A percentile compares a stretch with the other conserved stretches of the same genome.
phyloP scores from a whole-genome alignment of 257 asterid genomes.

The Lantana camara region DNA sequence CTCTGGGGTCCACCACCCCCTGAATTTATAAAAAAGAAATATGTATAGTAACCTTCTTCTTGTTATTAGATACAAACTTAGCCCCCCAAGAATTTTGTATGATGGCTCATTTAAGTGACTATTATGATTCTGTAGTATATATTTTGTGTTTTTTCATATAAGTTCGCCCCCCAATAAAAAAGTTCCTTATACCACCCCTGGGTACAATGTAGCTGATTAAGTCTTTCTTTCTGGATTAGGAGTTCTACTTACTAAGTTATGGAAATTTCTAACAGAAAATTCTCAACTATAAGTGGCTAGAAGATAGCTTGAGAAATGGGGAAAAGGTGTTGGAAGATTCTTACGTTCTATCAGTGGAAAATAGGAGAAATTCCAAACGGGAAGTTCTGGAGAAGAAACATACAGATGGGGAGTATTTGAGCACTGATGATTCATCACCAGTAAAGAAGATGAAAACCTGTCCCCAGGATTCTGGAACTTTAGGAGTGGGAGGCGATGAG shows the following conservation, averaged over 20 bases:
- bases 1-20: too few relatives aligned
- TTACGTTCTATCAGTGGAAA: constrained; percentile 46
- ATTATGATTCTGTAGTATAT: too few relatives aligned
- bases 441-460: constrained; percentile 54
- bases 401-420: constrained; percentile 28
- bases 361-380: constrained; percentile 25
- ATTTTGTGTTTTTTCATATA: too few relatives aligned
- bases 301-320: constrained; percentile 79
- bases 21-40: too few relatives aligned
- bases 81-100: too few relatives aligned
- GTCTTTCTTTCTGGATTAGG: neutral
- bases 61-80: too few relatives aligned
- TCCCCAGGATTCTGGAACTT: constrained; percentile 38
- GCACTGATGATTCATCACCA: constrained; percentile 34
- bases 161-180: too few relatives aligned
- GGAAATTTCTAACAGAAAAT: constrained; percentile 53
- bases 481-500: constrained; percentile 32
- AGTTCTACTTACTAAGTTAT: constrained; percentile 1
- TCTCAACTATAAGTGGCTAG: constrained; percentile 80
- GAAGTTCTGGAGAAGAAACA: constrained; percentile 29
- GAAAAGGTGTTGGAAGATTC: constrained; percentile 64
- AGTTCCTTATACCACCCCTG: too few relatives aligned
- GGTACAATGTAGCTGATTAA: constrained; percentile 2
- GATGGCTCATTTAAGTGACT: too few relatives aligned
- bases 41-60: too few relatives aligned